Percentiles rank a stretch among this genome's conserved stretches.
Evolutionary conservation across 345 rosid genomes (phyloP).

Genomic region (Leavenworthia alabamica): DNA sequence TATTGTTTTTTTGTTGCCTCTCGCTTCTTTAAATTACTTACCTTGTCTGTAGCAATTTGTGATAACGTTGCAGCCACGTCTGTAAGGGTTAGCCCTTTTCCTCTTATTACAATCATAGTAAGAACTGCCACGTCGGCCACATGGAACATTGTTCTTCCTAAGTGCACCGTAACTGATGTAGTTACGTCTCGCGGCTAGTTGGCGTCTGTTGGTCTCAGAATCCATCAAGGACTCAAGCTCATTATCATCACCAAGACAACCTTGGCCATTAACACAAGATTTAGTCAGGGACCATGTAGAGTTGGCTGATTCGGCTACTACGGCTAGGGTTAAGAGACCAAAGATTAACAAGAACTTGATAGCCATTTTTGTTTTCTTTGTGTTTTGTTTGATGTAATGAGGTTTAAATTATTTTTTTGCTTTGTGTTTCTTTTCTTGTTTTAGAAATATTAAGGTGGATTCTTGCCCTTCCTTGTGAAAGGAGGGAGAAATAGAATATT

Average conservation of each 20-base stretch:
- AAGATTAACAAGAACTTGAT: constrained; percentile 32
- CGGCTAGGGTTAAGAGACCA: constrained; percentile 27
- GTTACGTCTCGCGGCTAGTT: constrained; percentile 23
- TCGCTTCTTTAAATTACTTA: constrained; percentile 14
- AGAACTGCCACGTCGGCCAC: constrained; percentile 40
- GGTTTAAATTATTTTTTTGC: too few species aligned
- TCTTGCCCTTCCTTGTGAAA: constrained; percentile 38
- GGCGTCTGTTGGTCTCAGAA: constrained; percentile 32
- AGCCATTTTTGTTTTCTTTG: constrained; percentile 34
- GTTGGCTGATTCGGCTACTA: constrained; percentile 27
- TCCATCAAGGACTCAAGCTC: constrained; percentile 36
- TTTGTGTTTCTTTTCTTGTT: neutral
- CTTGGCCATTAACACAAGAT: too few species aligned
- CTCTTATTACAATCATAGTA: constrained; percentile 42
- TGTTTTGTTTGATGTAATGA: too few species aligned
- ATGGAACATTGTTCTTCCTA: constrained; percentile 34
- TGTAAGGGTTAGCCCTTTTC: constrained; percentile 43
- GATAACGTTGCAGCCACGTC: constrained; percentile 46
- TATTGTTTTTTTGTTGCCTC: too few species aligned
- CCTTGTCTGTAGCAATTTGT: constrained; percentile 45
- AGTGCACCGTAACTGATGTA: constrained; percentile 47
- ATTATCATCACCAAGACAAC: constrained; percentile 32
- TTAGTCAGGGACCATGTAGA: constrained; percentile 20
- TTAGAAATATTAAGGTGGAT: neutral
- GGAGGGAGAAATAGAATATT: constrained; percentile 30